Base-by-base conservation (phyloP, 768 basidiomycete genomes). In the Pleurotus ostreatus region DNA sequence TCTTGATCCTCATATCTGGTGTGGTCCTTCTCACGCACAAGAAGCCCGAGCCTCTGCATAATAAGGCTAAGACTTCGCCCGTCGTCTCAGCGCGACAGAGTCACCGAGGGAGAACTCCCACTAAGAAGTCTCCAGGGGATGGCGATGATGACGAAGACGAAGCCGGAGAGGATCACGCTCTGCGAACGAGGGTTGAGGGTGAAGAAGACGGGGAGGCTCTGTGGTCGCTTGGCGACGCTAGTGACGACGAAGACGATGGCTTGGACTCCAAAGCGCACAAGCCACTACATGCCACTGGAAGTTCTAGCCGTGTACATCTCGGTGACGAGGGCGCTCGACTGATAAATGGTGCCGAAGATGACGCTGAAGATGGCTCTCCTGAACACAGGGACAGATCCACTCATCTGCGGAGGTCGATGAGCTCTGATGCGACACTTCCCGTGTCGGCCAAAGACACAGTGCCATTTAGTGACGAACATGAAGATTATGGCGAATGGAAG, bases 1-100 rank as follows among this genome's bases (percentile, higher is more conserved):
- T 98, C 62, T 70, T 85, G 44, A 78, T 97, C 43, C 85, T 98
- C 55, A 88, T 98, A 45, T 84, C 81, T 0, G 95, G 96, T 8
- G 96, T 98, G 51, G 88, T 95, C n/a, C 82, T 98, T 1, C 77
- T 98, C 22, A 95, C 94, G 3, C 85, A 91, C 73, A 95, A 98
- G 76, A 94, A 95, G 64, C 88, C 92, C 0, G 89, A 91, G 67
- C 72, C 78, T 49, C 63, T 66, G 30, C 61, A 66, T 53, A 62
- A 66, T 57, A 67, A 61, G 60, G 67, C 55, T 65, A 73, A 59
- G n/a, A 62, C 57, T 15, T 66, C 72, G 15, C 64, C 71, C 16
- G 63, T 70, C 23, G 52, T 73, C 44, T 67, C 76, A 51, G 49
- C 67, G 57, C 55, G 64, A 57, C 63, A 64, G 43, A 44, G 25